Base-by-base conservation (phyloP, 1,284 basidiomycete species). In the Pseudozyma sp. region DNA sequence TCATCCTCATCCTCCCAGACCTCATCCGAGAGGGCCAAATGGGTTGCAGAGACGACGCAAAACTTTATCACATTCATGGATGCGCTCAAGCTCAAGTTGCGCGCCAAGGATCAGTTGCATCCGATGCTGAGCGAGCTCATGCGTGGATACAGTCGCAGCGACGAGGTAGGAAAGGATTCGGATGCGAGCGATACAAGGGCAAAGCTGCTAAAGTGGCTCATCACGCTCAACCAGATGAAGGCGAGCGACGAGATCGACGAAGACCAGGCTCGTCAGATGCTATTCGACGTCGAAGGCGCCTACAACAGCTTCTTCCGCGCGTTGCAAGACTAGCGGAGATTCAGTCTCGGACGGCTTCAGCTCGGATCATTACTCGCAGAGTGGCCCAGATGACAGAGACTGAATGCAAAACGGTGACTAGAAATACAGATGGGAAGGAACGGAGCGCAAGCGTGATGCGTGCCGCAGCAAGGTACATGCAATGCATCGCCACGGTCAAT, bases 11-110 rank as follows among this genome's bases (percentile, higher is more conserved):
- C 92, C 88, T 52, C 80, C 1, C 73, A 69, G 42, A 55, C 69
- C 0, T 85, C 85, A 1, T 91, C 91, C 5, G 94, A 97, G 85
- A 93, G 93, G 0, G 93, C 93, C 33, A 96, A 97, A 85, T 94
- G 93, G 91, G 94, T 99, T n/a, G 96, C 96, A 5, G 94, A 98
- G 85, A 97, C 95, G 5, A 99, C 97, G 0, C 94, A 97, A 87
- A 85, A 58, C 81, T 99, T 98, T 78, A 99, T 99, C 80, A 98
- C 96, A 0, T 95, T 99, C 77, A 97, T 98, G 93, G 96, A 99
- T 80, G 96, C 95, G 0, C 88, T 98, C 50, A 96, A 96, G 84
- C 88, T 98, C 63, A 91, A 92, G 43, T 87, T 98, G 81, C 89
- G 93, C 35, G 95, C 97, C 4, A 99, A 99, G 84, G 97, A 99